These are phyloP conservation scores for Boletus pseudopeckii DNA, from an alignment of 768 basidiomycete species.

Conservation along the genomic window DNA sequence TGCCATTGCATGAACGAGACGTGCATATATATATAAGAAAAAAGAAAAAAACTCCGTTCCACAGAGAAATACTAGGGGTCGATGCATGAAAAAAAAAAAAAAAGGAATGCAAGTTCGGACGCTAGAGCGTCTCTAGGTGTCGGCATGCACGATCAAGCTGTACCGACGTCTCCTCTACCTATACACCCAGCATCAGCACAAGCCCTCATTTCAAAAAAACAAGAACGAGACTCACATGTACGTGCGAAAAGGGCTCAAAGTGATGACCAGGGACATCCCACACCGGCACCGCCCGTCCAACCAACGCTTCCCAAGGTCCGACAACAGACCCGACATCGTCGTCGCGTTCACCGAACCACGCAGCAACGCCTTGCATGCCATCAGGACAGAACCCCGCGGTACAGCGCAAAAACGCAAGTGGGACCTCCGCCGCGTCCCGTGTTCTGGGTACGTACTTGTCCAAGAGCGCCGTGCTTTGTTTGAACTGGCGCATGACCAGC, in stretches of 20 bases:
- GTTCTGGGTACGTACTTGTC: slow-evolving; percentile 40
- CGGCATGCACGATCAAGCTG: slow-evolving; percentile 23
- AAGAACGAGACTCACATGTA: slow-evolving; percentile 41
- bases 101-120: neutral
- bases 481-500: slow-evolving; percentile 48
- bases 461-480: slow-evolving; percentile 46
- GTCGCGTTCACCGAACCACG: slow-evolving; percentile 51
- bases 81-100: neutral
- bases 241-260: slow-evolving; percentile 51
- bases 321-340: slow-evolving; percentile 29
- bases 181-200: neutral
- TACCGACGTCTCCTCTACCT: slow-evolving; percentile 23
- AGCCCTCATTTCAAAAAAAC: no score
- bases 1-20: no score
- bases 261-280: slow-evolving; percentile 66
- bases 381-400: slow-evolving; percentile 40
- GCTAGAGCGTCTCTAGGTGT: slow-evolving; percentile 5
- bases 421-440: slow-evolving; percentile 26
- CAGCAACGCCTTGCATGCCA: slow-evolving; percentile 37
- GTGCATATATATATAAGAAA: no score
- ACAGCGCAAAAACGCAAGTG: slow-evolving; percentile 53
- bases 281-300: slow-evolving; percentile 37
- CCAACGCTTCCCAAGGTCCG: slow-evolving; percentile 47
- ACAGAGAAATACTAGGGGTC: neutral
- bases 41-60: no score